These are phyloP conservation scores for Trametes cingulata DNA, from an alignment of 768 basidiomycete species.

Conservation along the genomic window DNA sequence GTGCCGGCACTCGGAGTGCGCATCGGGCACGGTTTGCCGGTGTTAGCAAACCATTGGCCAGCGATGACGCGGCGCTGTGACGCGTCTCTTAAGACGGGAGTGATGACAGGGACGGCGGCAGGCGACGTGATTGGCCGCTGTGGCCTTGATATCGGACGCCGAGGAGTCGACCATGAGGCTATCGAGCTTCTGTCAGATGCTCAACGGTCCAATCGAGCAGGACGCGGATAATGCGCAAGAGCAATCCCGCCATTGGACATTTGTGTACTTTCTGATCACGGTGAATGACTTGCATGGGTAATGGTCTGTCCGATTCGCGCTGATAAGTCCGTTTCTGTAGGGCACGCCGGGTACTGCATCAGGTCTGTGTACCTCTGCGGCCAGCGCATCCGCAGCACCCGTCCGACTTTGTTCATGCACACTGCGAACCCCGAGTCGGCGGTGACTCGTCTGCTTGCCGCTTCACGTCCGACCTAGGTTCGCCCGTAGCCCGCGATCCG, in stretches of 20 bases:
- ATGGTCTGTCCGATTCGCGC: not conserved
- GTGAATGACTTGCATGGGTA: not conserved
- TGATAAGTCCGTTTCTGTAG: not conserved
- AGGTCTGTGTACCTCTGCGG: too few species aligned
- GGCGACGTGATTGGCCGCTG: not conserved
- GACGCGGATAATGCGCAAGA: not conserved
- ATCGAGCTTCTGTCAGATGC: constrained; percentile 1
- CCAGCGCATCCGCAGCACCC: not conserved
- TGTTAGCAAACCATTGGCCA: not conserved
- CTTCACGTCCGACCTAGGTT: not conserved
- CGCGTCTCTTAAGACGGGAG: not conserved
- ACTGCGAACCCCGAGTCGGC: not conserved
- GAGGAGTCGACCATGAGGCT: constrained; percentile 7
- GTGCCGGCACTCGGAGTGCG: too few species aligned
- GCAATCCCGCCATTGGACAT: not conserved
- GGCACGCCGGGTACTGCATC: too few species aligned
- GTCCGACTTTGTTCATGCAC: not conserved
- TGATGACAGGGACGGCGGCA: not conserved
- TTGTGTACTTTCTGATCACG: not conserved
- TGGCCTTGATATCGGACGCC: not conserved
- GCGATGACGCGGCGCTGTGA: not conserved
- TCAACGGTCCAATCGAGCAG: not conserved
- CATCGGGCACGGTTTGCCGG: too few species aligned
- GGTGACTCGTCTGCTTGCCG: too few species aligned
- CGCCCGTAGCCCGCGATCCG: not conserved